A percentile compares a stretch with the other conserved stretches of the same genome.
phyloP scores from a whole-genome alignment of 257 asterid species.

The Rauvolfia tetraphylla region DNA sequence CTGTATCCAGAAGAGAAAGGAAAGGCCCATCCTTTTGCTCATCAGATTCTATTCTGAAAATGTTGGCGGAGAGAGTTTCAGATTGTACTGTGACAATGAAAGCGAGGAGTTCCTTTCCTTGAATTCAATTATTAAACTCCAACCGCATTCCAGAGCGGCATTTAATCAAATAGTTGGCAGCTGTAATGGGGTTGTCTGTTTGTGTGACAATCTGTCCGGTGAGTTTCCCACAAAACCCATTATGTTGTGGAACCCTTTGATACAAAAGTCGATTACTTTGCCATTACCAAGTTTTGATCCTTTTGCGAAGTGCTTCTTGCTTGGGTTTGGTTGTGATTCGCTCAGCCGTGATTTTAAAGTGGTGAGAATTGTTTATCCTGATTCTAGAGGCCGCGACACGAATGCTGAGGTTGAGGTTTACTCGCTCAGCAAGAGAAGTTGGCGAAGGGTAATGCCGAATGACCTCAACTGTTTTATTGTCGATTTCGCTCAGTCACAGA shows the following conservation, averaged over 20 bases:
- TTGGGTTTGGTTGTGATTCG: constrained; percentile 17
- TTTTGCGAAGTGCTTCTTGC: not conserved
- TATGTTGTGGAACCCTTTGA: constrained; percentile 16
- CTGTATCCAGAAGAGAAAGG: too few species aligned
- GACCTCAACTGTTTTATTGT: not conserved
- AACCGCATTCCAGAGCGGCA: not conserved
- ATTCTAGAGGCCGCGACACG: too few species aligned
- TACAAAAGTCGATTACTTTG: not conserved
- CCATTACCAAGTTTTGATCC: constrained; percentile 4
- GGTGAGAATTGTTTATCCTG: constrained; percentile 8
- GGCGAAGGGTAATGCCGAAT: not conserved
- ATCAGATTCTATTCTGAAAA: too few species aligned
- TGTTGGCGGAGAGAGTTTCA: too few species aligned
- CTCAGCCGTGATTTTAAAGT: constrained; percentile 11
- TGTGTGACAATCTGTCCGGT: not conserved
- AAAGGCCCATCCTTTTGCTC: too few species aligned
- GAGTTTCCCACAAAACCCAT: not conserved
- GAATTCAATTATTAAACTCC: too few species aligned
- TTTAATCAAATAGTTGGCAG: constrained; percentile 11
- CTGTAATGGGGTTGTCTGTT: constrained; percentile 20
- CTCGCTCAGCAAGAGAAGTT: constrained; percentile 1
- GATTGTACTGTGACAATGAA: not conserved
- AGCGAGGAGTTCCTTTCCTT: too few species aligned
- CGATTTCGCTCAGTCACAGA: not conserved
- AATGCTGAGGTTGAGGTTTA: constrained; percentile 6